phyloP scores from a whole-genome alignment of 495 filamentous ascomycete species.

The Tricharina praecox region DNA sequence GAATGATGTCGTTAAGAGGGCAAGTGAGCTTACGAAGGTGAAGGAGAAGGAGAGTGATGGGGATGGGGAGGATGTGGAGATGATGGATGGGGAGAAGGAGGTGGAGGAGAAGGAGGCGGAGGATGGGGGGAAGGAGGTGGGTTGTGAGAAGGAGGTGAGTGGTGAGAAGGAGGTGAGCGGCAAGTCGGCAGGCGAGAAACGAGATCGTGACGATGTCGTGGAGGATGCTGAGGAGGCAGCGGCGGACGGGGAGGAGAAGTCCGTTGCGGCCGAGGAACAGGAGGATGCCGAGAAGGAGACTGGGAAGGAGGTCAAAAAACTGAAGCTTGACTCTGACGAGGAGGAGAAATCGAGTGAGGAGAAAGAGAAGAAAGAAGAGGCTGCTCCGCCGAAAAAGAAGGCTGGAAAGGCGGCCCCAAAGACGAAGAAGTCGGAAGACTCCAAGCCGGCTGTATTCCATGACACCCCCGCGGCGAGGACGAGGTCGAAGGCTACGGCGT shows the following conservation, averaged over 20 bases:
- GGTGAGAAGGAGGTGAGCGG: no score
- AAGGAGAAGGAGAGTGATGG: conserved; percentile 15
- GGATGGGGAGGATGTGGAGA: not conserved
- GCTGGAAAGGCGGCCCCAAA: conserved; percentile 29
- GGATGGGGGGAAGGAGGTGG: conserved; percentile 29
- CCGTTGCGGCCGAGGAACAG: not conserved
- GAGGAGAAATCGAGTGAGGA: conserved; percentile 11
- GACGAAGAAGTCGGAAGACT: conserved; percentile 11
- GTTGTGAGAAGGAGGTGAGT: conserved; percentile 2
- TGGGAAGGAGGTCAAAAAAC: conserved; percentile 27
- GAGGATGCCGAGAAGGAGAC: conserved; percentile 27
- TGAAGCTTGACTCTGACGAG: no score
- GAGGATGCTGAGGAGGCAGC: not conserved
- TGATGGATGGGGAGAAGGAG: conserved; percentile 16
- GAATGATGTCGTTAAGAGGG: conserved; percentile 48
- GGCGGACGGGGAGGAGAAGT: not conserved
- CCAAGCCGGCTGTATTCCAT: not conserved
- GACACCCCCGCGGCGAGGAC: not conserved
- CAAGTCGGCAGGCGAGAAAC: no score
- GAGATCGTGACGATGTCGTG: no score
- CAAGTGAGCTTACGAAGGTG: conserved; percentile 34
- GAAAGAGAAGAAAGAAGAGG: conserved; percentile 9
- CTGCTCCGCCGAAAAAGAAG: conserved; percentile 26
- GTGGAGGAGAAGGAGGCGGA: conserved; percentile 27
- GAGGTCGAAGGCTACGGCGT: not conserved